A percentile compares a stretch with the other conserved stretches of the same genome.
These are phyloP conservation scores for Trametes polyzona DNA, from an alignment of 1,284 basidiomycete genomes.

Conservation along the genomic window DNA sequence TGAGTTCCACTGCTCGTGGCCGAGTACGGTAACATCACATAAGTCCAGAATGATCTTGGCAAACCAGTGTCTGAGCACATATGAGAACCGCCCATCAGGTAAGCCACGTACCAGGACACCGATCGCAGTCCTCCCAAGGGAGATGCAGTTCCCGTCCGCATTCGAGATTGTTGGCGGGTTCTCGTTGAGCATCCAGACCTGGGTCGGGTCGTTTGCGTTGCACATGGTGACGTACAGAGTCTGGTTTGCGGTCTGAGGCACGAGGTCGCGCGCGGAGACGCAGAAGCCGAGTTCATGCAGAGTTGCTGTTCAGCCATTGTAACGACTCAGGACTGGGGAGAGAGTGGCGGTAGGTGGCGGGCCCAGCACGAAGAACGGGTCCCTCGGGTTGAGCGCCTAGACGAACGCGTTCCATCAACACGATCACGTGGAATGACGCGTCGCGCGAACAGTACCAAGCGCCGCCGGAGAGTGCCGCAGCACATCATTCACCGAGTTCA, in stretches of 20 bases:
- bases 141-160: constrained; percentile 22
- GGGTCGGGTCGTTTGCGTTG: constrained; percentile 4
- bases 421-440: too few species aligned
- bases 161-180: constrained; percentile 19
- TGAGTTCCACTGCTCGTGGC: constrained; percentile 9
- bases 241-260: constrained; percentile 11
- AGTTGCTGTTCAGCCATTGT: too few species aligned
- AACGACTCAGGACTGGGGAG: too few species aligned
- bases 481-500: too few species aligned
- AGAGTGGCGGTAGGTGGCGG: too few species aligned
- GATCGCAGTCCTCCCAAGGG: constrained; percentile 14
- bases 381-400: too few species aligned
- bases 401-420: too few species aligned
- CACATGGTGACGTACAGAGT: constrained; percentile 14
- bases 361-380: too few species aligned
- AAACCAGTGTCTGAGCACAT: background rate
- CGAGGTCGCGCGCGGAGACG: constrained; percentile 16
- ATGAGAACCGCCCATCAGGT: too few species aligned
- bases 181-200: constrained; percentile 13
- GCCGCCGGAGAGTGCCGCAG: too few species aligned
- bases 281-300: too few species aligned
- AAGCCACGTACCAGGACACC: constrained; percentile 3
- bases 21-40: constrained; percentile 3
- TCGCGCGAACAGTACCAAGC: too few species aligned
- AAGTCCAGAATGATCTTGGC: constrained; percentile 8